Base-by-base conservation (phyloP, 2,329 filamentous ascomycete genomes). In the Cladosporium sp. region DNA sequence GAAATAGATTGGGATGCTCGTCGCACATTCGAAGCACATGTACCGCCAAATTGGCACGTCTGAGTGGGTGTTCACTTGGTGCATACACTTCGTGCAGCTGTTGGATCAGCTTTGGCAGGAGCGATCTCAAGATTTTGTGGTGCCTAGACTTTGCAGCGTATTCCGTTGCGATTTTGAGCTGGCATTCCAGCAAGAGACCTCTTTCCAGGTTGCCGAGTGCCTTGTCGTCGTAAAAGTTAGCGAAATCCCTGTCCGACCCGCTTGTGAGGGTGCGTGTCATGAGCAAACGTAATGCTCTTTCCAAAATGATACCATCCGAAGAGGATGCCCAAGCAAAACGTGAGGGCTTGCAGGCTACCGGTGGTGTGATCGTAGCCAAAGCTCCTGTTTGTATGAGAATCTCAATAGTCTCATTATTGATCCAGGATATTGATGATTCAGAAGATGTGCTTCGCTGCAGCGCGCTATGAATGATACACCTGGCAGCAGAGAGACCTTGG, bases 321-420 rank as follows among this genome's bases (percentile, higher is more conserved):
- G 59, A 61, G 11, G 49, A 45, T 19, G 54, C 46, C 61, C 62
- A 67, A 13, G 57, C 58, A 34, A 51, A 40, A 3, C 45, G 28
- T 10, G 61, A 71, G 0, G 85, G 74, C 43, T 74, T 70, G 1
- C 67, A 75, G 1, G 73, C 66, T 5, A 85, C 72, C 2, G 70
- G 67, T 4, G 71, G 60, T 0, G 78, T 77, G n/a, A 87, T 74
- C 1, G 69, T 65, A n/a, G 72, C 66, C 22, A 87, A 68, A 1
- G 77, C 72, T 2, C 81, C 82, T 37, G 80, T 76, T 22, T 80
- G 77, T 4, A 87, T 73, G 60, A 86, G 74, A 49, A 77, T 77
- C 13, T 79, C 76, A 52, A 85, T 78, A n/a, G 88, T 79, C 13
- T 79, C 76, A 46, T 77, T 72, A 6, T 86, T 74, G 37, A 64